phyloP scores from a whole-genome alignment of 192 early-diverging fungal genomes.

The Backusella psychrophila region DNA sequence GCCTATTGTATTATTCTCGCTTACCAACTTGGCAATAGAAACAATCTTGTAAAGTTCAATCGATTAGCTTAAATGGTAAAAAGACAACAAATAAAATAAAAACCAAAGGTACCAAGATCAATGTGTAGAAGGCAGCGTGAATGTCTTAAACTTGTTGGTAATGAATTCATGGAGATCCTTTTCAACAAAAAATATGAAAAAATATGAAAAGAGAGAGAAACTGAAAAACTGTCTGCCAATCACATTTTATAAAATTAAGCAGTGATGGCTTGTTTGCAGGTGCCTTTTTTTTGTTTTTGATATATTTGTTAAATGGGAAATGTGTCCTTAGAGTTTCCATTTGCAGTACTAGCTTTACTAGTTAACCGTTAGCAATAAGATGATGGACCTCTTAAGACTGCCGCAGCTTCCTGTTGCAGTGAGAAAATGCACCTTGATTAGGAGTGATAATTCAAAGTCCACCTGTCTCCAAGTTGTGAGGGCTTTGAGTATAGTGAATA shows the following conservation, averaged over 20 bases:
- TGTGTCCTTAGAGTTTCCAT: not conserved
- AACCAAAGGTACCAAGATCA: slow-evolving; percentile 39
- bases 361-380: no score
- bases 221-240: not conserved
- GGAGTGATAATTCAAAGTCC: not conserved
- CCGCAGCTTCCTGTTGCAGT: not conserved
- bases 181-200: not conserved
- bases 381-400: not conserved
- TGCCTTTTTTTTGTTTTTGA: not conserved
- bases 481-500: no score
- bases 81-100: not conserved
- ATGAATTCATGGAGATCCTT: slow-evolving; percentile 10
- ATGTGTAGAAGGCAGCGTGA: slow-evolving; percentile 36
- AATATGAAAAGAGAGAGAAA: not conserved
- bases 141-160: slow-evolving; percentile 21
- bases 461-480: not conserved
- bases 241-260: not conserved
- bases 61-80: not conserved
- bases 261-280: not conserved
- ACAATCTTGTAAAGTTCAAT: slow-evolving; percentile 46
- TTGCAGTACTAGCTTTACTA: not conserved
- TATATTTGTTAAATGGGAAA: no score
- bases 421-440: not conserved
- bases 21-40: slow-evolving; percentile 82
- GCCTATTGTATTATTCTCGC: slow-evolving; percentile 14